phyloP scores from a whole-genome alignment of 257 asterid genomes.

The Fraxinus cuspidata region DNA sequence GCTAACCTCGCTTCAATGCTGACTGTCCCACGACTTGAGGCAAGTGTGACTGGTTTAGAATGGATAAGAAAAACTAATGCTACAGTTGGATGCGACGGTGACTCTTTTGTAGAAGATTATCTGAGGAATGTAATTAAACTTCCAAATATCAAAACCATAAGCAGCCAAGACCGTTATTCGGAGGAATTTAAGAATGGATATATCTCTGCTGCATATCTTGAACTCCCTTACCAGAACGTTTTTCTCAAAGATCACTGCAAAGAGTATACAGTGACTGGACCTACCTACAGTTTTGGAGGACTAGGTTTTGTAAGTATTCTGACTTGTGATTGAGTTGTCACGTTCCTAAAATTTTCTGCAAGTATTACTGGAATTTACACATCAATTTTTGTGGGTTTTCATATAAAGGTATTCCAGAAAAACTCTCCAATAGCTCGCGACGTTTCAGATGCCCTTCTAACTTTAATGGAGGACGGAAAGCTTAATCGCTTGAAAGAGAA shows the following conservation, averaged over 20 bases:
- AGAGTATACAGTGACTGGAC: constrained; percentile 30
- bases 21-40: constrained; percentile 37
- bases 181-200: constrained; percentile 27
- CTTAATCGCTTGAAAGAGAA: constrained; percentile 22
- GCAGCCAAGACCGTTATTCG: constrained; percentile 19
- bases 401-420: constrained; percentile 36
- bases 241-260: constrained; percentile 35
- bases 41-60: constrained; percentile 25
- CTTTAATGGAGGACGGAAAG: constrained; percentile 31
- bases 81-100: constrained; percentile 41
- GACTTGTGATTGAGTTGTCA: background rate
- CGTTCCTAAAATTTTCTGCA: constrained; percentile 12
- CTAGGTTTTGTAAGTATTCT: background rate
- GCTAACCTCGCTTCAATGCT: constrained; percentile 43
- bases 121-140: constrained; percentile 26
- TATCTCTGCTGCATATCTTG: constrained; percentile 39
- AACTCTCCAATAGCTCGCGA: constrained; percentile 40
- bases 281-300: constrained; percentile 26
- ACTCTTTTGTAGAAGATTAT: constrained; percentile 38
- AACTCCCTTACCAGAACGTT: constrained; percentile 41
- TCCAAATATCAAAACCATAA: constrained; percentile 27
- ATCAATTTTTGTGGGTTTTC: background rate
- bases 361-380: background rate
- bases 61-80: constrained; percentile 36
- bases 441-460: constrained; percentile 39